Conservation (phyloP, 148 eudicot genomes). For the Chenopodium suecicum region DNA sequence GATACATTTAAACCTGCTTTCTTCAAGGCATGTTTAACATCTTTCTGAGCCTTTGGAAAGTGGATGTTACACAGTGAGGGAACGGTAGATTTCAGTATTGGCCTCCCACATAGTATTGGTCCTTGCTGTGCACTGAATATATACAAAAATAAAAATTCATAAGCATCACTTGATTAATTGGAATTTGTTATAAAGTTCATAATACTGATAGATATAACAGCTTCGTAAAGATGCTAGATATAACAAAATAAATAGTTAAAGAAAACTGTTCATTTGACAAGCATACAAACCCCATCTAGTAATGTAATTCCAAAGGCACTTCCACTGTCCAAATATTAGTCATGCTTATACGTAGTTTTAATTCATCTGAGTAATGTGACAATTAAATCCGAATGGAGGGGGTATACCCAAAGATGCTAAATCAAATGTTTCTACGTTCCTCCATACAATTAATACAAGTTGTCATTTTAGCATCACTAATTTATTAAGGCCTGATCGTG, state of each 20-base stretch:
- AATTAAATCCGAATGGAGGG: background rate
- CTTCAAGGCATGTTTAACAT: constrained; percentile 45
- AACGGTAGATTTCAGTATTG: constrained; percentile 41
- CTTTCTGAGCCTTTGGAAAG: constrained; percentile 44
- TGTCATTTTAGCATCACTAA: background rate
- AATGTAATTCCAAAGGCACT: background rate
- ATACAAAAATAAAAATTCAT: constrained; percentile 6
- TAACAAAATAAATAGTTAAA: too few relatives aligned
- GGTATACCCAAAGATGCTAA: background rate
- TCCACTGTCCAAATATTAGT: background rate
- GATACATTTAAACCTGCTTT: constrained; percentile 47
- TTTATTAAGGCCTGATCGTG: background rate
- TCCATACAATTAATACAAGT: background rate
- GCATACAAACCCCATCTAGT: background rate
- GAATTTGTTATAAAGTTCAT: background rate
- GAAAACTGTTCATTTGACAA: too few relatives aligned
- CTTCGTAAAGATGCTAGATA: background rate
- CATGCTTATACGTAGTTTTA: too few relatives aligned
- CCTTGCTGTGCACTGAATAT: constrained; percentile 46
- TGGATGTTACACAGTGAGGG: constrained; percentile 46
- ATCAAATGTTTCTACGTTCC: background rate
- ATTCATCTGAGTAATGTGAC: background rate
- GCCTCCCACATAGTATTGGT: constrained; percentile 53
- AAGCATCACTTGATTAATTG: background rate
- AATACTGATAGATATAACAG: background rate